These are phyloP conservation scores for Papiliotrema terrestris DNA, from an alignment of 1,284 basidiomycete species.

Conservation along the genomic window DNA sequence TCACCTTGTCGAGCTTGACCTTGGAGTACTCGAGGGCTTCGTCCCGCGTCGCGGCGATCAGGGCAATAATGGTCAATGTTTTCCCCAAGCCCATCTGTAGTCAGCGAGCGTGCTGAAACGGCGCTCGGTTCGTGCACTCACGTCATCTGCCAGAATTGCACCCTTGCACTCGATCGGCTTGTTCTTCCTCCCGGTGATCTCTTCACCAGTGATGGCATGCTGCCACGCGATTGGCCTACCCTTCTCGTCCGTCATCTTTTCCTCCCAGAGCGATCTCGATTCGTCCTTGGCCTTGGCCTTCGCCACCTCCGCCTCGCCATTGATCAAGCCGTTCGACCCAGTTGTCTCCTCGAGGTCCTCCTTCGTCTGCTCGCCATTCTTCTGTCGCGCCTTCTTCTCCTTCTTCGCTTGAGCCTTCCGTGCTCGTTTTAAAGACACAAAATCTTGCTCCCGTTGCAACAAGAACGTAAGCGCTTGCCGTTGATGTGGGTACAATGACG, in stretches of 20 bases:
- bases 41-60: slow-evolving; percentile 78
- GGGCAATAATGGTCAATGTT: slow-evolving; percentile 85
- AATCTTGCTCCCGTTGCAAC: slow-evolving; percentile 73
- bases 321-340: slow-evolving; percentile 9
- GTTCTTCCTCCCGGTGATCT: slow-evolving; percentile 54
- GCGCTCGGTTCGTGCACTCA: slow-evolving; percentile 51
- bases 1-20: slow-evolving; percentile 57
- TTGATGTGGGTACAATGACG: slow-evolving; percentile 93
- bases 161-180: slow-evolving; percentile 77
- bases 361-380: slow-evolving; percentile 8
- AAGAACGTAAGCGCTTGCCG: slow-evolving; percentile 96
- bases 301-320: slow-evolving; percentile 7
- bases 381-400: slow-evolving; percentile 24
- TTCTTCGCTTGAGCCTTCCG: slow-evolving; percentile 30
- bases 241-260: slow-evolving; percentile 28
- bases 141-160: slow-evolving; percentile 89
- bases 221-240: slow-evolving; percentile 68
- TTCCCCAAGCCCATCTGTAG: slow-evolving; percentile 94
- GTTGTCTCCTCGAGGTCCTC: slow-evolving; percentile 11
- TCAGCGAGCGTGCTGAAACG: slow-evolving; percentile 13
- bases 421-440: slow-evolving; percentile 36
- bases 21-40: slow-evolving; percentile 60
- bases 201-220: slow-evolving; percentile 81
- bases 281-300: slow-evolving; percentile 10
- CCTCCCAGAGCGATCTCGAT: slow-evolving; percentile 41